Percentiles rank a stretch among this genome's conserved stretches.
Conservation (phyloP, 805 yeast genomes). For the Jamesozyma rosinii region DNA sequence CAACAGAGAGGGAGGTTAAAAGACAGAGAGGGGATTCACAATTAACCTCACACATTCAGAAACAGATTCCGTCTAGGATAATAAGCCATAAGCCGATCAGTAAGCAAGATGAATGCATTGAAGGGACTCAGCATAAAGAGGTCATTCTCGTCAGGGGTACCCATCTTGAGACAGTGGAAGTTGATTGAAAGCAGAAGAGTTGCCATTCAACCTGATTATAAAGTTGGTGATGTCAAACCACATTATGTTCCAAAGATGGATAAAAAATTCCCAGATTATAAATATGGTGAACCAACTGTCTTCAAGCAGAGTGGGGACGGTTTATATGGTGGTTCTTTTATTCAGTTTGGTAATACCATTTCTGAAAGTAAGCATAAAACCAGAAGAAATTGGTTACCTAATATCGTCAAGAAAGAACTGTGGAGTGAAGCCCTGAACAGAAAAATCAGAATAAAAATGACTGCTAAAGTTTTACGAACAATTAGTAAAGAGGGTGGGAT, state of each 20-base stretch:
- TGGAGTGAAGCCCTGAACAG: constrained; percentile 76
- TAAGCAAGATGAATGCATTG: constrained; percentile 1
- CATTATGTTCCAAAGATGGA: constrained; percentile 36
- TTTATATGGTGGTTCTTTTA: constrained; percentile 79
- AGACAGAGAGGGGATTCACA: too few species aligned
- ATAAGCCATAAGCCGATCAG: too few species aligned
- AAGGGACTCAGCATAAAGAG: constrained; percentile 6
- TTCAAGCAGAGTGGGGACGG: constrained; percentile 85
- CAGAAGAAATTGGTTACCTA: constrained; percentile 74
- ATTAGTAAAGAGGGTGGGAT: constrained; percentile 91
- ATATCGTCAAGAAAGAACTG: constrained; percentile 60
- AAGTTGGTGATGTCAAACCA: constrained; percentile 49
- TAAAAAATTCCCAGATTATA: constrained; percentile 51
- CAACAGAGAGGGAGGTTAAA: too few species aligned
- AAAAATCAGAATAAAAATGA: constrained; percentile 49
- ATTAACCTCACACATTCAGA: too few species aligned
- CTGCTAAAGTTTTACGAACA: constrained; percentile 75
- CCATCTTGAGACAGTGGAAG: constrained; percentile 31
- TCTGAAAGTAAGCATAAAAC: constrained; percentile 68
- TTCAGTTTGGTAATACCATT: constrained; percentile 65
- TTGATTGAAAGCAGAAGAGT: constrained; percentile 41
- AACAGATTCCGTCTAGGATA: too few species aligned
- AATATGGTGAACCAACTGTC: constrained; percentile 67
- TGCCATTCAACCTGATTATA: constrained; percentile 35
- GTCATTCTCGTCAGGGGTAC: constrained; percentile 14